Evolutionary conservation across 2,329 filamentous ascomycete species (phyloP), one percentile per base, ranked within the genome.

Genomic region (Bretziella fagacearum): DNA sequence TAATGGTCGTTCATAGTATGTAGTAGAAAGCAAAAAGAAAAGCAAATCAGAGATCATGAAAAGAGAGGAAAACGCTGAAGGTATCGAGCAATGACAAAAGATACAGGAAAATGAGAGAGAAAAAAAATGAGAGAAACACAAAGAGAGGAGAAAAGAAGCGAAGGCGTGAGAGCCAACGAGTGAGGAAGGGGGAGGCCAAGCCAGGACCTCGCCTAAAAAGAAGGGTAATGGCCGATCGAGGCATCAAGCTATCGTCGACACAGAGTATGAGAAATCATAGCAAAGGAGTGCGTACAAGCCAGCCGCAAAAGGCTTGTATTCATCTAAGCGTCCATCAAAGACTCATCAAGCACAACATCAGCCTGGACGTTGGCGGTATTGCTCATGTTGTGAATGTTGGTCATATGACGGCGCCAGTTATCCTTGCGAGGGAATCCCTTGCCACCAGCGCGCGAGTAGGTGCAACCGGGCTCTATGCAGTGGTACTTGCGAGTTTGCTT

Each of bases 331-430:
- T 46, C 29, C 35, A 39, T 27, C 27, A 30, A 20, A 25, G 44
- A 46, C 35, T 46, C 44, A 40, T 46, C 35, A 20, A 39, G n/a
- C 10, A 39, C 8, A n/a, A 17, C 35, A 20, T 55, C 51, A n/a
- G 53, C 52, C 46, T 56, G 54, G 1, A 53, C 46, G 3, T 53
- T 50, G 4, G 52, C 45, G 10, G 49, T 47, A 4, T 52, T 53
- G 33, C 44, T 54, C 35, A 48, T 48, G 29, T 65, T 58, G 53
- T 77, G 73, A 53, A 74, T 76, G 57, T 75, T 76, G 29, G 66
- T 62, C 71, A 77, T 76, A 55, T 77, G 73, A 48, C 73, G 62
- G 54, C 72, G 69, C 73, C 73, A 77, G 57, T 77, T 77, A 54
- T 77, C 73, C 55, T 77, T 77, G 46, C 73, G 62, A 1, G 73